Evolutionary conservation across 495 filamentous ascomycete species (phyloP).

Genomic region (Penicillium ucsense): DNA sequence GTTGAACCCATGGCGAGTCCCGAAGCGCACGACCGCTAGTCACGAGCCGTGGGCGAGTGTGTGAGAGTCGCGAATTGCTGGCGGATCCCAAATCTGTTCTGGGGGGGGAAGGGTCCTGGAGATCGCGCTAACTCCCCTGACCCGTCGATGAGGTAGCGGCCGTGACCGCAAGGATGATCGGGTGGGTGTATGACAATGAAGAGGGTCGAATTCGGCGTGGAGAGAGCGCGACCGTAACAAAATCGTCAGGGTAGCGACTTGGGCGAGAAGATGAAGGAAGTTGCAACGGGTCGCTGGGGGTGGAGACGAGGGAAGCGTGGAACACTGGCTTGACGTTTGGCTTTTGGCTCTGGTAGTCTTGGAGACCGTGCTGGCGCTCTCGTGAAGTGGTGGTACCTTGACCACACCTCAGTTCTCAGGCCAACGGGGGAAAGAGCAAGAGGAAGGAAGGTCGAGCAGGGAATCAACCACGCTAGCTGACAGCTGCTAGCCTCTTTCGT

Average conservation of each 20-base stretch:
- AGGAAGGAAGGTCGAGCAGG: slow-evolving; percentile 1
- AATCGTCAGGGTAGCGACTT: too few relatives aligned
- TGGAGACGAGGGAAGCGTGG: background rate
- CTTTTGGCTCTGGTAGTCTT: background rate
- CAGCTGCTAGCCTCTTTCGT: background rate
- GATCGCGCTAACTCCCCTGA: slow-evolving; percentile 19
- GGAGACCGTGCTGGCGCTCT: background rate
- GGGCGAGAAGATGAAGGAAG: background rate
- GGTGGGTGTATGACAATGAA: too few relatives aligned
- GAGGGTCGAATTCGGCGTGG: too few relatives aligned
- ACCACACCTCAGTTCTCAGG: slow-evolving; percentile 1
- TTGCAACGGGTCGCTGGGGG: background rate
- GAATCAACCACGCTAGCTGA: slow-evolving; percentile 9
- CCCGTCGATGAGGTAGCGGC: slow-evolving; percentile 17
- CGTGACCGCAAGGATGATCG: slow-evolving; percentile 9
- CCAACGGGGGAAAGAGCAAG: background rate
- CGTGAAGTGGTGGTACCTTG: background rate
- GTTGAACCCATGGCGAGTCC: slow-evolving; percentile 45
- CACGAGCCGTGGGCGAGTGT: slow-evolving; percentile 9
- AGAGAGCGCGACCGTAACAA: too few relatives aligned
- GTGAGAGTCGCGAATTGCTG: slow-evolving; percentile 1
- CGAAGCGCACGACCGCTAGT: background rate
- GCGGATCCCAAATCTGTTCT: background rate
- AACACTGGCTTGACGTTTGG: background rate
- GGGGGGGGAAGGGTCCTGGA: slow-evolving; percentile 4